Conservation (phyloP, 1,284 basidiomycete genomes). For the Cryptococcus wingfieldii region DNA sequence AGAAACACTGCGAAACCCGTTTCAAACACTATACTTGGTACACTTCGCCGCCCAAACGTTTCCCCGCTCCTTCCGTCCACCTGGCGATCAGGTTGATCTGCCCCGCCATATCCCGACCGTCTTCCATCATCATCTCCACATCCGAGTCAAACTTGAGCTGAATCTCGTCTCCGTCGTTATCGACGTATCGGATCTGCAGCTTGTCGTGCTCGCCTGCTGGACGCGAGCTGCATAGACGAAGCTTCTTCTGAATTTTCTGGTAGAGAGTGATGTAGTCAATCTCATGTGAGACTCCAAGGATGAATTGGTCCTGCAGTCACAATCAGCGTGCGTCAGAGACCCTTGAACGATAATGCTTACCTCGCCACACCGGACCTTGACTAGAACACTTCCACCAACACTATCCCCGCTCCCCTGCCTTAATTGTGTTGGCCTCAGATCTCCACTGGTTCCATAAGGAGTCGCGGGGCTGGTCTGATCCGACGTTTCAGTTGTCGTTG, state of each 20-base stretch:
- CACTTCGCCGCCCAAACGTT: background rate
- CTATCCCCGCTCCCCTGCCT: conserved; percentile 26
- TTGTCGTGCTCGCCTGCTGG: conserved; percentile 4
- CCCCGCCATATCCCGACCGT: conserved; percentile 24
- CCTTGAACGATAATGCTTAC: conserved; percentile 17
- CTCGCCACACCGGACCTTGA: conserved; percentile 56
- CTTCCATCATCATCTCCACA: conserved; percentile 42
- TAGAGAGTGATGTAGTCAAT: conserved; percentile 77
- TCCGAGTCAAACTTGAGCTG: conserved; percentile 40
- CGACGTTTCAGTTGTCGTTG: conserved; percentile 46
- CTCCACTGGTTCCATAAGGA: conserved; percentile 58
- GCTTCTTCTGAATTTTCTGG: conserved; percentile 87
- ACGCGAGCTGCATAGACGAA: conserved; percentile 71
- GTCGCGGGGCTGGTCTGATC: conserved; percentile 44
- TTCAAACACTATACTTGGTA: too few relatives aligned
- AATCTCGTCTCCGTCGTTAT: conserved; percentile 42
- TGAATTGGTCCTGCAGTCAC: conserved; percentile 73
- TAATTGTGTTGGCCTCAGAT: conserved; percentile 36
- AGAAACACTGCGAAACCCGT: too few relatives aligned
- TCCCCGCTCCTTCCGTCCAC: conserved; percentile 2
- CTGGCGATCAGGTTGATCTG: conserved; percentile 21
- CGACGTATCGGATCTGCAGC: conserved; percentile 42
- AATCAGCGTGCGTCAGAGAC: background rate
- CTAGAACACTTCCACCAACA: conserved; percentile 58
- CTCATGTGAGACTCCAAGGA: conserved; percentile 75